Evolutionary conservation across 345 rosid species (phyloP).

Genomic region (Nephelium lappaceum): DNA sequence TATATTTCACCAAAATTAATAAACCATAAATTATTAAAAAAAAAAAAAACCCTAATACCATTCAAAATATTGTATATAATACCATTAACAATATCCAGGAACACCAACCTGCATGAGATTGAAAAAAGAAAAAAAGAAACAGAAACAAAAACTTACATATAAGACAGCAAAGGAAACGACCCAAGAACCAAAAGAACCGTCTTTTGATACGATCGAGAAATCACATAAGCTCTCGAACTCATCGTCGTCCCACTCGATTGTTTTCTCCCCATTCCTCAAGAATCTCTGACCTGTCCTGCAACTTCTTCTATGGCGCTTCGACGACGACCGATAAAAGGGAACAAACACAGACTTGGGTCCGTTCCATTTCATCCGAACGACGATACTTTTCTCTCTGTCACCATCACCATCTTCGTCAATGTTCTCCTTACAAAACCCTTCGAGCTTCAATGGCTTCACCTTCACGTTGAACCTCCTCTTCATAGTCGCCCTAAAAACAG

Average conservation of each 20-base stretch:
- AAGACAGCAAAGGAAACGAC: conserved; percentile 31
- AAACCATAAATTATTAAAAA: not conserved
- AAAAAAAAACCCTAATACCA: too few species aligned
- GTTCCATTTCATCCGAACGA: conserved; percentile 35
- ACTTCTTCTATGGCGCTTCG: conserved; percentile 14
- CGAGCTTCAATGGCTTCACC: conserved; percentile 41
- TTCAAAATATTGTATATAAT: too few species aligned
- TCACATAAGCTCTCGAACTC: conserved; percentile 34
- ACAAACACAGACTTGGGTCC: conserved; percentile 30
- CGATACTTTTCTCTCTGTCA: conserved; percentile 13
- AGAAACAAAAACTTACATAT: conserved; percentile 27
- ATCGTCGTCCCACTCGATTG: conserved; percentile 38
- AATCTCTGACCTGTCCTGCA: conserved; percentile 15
- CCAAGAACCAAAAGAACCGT: conserved; percentile 33
- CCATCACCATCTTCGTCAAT: conserved; percentile 9
- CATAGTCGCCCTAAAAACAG: not conserved
- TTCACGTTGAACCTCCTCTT: conserved; percentile 37
- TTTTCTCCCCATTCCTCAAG: conserved; percentile 14
- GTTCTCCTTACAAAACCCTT: conserved; percentile 19
- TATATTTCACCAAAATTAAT: not conserved
- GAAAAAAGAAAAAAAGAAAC: not conserved
- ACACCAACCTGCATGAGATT: not conserved
- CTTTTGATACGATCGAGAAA: conserved; percentile 13
- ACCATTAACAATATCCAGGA: not conserved
- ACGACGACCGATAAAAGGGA: conserved; percentile 25